Percentiles rank a stretch among this genome's conserved stretches.
These are phyloP conservation scores for Microdochium paspali DNA, from an alignment of 2,329 filamentous ascomycete species.

Conservation along the genomic window DNA sequence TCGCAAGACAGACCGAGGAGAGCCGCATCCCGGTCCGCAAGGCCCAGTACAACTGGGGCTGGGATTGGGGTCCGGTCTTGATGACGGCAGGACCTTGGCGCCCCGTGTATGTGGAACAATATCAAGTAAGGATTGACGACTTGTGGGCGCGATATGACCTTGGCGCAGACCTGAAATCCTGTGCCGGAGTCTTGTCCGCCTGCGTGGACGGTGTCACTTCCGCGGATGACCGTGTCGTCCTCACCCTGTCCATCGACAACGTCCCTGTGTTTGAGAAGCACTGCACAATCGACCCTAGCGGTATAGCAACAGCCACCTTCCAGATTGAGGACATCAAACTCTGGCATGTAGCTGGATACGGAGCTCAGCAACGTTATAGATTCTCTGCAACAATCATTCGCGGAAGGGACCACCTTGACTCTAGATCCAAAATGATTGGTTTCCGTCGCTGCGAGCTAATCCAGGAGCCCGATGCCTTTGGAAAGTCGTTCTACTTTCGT, in stretches of 20 bases:
- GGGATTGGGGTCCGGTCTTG: constrained; percentile 61
- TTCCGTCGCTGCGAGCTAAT: constrained; percentile 42
- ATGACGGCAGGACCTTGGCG: constrained; percentile 59
- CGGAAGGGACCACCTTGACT: constrained; percentile 25
- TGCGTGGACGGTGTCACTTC: constrained; percentile 23
- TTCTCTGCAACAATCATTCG: constrained; percentile 16
- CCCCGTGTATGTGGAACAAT: constrained; percentile 56
- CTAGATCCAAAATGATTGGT: constrained; percentile 38
- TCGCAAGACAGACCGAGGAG: constrained; percentile 36
- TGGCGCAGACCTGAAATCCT: constrained; percentile 23
- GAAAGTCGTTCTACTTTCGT: constrained; percentile 27
- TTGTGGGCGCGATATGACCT: constrained; percentile 34
- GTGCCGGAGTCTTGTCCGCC: constrained; percentile 25
- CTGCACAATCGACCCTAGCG: constrained; percentile 7
- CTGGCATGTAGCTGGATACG: constrained; percentile 25
- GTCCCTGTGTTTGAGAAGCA: constrained; percentile 10
- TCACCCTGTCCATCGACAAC: constrained; percentile 15
- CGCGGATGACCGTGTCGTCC: constrained; percentile 10
- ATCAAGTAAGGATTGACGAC: constrained; percentile 47
- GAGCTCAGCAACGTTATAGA: constrained; percentile 39
- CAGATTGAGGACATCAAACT: constrained; percentile 34
- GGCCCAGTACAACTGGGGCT: constrained; percentile 62
- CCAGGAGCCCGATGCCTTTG: constrained; percentile 29
- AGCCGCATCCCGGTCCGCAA: constrained; percentile 46
- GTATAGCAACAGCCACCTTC: constrained; percentile 16